A percentile compares a stretch with the other conserved stretches of the same genome.
These are phyloP conservation scores for Xylaria scruposa DNA, from an alignment of 495 filamentous ascomycete genomes.

Conservation along the genomic window DNA sequence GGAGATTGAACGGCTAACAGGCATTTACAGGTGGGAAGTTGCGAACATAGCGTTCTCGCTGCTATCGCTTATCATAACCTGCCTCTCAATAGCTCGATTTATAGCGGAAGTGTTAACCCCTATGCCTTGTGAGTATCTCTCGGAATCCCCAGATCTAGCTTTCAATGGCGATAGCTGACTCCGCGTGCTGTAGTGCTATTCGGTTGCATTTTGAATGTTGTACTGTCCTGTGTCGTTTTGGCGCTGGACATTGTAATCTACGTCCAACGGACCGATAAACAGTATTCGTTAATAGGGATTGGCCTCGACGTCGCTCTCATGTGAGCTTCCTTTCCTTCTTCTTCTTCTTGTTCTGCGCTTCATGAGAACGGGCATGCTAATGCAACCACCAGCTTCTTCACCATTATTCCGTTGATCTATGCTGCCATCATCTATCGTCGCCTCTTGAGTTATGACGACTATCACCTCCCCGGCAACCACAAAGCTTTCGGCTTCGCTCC, in stretches of 20 bases:
- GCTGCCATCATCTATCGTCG: constrained; percentile 48
- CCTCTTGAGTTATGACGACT: constrained; percentile 51
- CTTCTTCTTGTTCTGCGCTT: no score
- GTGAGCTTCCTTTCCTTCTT: constrained; percentile 38
- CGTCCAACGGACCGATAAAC: constrained; percentile 41
- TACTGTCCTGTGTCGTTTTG: constrained; percentile 48
- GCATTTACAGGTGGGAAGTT: constrained; percentile 50
- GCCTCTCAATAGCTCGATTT: constrained; percentile 48
- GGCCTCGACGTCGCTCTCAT: constrained; percentile 50
- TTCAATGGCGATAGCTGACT: background rate
- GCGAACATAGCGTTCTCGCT: constrained; percentile 52
- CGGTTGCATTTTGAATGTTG: constrained; percentile 52
- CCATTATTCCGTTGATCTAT: constrained; percentile 47
- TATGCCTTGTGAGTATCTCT: constrained; percentile 32
- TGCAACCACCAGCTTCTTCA: constrained; percentile 39
- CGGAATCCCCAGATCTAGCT: no score
- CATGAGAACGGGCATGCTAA: background rate
- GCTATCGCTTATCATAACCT: constrained; percentile 48
- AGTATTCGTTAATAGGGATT: constrained; percentile 52
- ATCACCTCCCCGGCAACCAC: constrained; percentile 46
- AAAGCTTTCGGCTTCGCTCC: constrained; percentile 40
- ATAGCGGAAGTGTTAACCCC: constrained; percentile 54
- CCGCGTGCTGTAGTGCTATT: constrained; percentile 39
- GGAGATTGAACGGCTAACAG: constrained; percentile 14
- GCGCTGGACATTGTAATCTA: constrained; percentile 55